Evolutionary conservation across 352 stramenopile genomes (phyloP).

Genomic region (Blastocystis sp.): DNA sequence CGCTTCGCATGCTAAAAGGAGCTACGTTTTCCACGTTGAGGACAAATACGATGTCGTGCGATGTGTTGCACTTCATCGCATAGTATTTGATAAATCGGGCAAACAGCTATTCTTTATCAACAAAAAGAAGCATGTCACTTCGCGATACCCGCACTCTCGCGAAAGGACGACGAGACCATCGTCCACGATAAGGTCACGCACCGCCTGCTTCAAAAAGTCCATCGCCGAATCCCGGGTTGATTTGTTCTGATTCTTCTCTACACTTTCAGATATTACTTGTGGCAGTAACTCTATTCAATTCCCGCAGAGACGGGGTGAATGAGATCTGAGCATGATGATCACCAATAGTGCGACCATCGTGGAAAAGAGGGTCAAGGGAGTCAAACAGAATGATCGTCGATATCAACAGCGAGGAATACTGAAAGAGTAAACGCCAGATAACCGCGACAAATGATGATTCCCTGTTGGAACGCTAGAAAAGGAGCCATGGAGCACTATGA

Average conservation of each 20-base stretch:
- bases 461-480: background rate
- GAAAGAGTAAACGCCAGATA: background rate
- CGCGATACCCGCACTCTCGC: conserved; percentile 53
- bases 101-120: conserved; percentile 11
- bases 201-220: conserved; percentile 63
- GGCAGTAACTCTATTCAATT: too few relatives aligned
- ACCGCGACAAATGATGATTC: background rate
- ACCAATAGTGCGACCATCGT: too few relatives aligned
- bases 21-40: conserved; percentile 35
- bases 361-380: too few relatives aligned
- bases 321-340: too few relatives aligned
- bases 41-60: conserved; percentile 39
- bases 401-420: too few relatives aligned
- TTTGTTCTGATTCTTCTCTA: too few relatives aligned
- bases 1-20: background rate
- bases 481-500: background rate
- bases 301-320: too few relatives aligned
- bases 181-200: conserved; percentile 42
- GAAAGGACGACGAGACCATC: conserved; percentile 58
- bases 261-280: too few relatives aligned
- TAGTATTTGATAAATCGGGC: conserved; percentile 68
- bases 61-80: conserved; percentile 47
- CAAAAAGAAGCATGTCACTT: background rate
- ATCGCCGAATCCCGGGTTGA: background rate
- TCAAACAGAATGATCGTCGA: too few relatives aligned